Base-by-base conservation (phyloP, 257 asterid species). In the Gentiana macrophylla region DNA sequence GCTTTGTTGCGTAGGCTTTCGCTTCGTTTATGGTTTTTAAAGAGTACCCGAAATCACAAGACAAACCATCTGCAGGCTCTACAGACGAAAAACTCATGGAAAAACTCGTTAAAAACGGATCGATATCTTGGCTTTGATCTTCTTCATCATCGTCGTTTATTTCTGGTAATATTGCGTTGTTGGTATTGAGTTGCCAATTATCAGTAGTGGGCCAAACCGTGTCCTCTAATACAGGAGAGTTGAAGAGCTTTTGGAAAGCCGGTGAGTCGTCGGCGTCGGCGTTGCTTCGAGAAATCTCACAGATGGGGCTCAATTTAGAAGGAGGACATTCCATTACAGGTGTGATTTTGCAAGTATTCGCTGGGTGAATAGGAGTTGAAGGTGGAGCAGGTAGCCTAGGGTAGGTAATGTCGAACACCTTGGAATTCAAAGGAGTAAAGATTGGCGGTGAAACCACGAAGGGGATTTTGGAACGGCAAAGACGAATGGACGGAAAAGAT, bases 341-440 rank as follows among this genome's bases (percentile, higher is more conserved):
- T 58, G 57, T 24, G 62, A 70, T 44, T 45, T 53, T 66, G 36
- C 79, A 41, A 5, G 46, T 5, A 41, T 5, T 41, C 0, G 66
- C 70, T 6, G 73, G 67, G 45, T 68, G 68, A 62, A 44, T 37
- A 7, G 83, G 81, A 2, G 89, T 70, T 41, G 85, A 64, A 1
- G 83, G 85, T 15, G 83, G 89, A 1, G 89, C 46, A 1, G 9
- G 6, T 1, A 73, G 66, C 12, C 35, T 41, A 32, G 86, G 83
- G 61, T 71, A 66, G 9, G 73, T 49, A 46, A 74, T 56, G 59
- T 80, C 81, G 32, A 70, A 62, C 2, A 73, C 32, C 49, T 67
- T 76, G 2, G 74, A 65, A 70, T 67, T 71, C 49, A 59, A 9
- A 50, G 81, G 73, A 45, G 80, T 54, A 41, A 51, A 53, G 3